A percentile compares a stretch with the other conserved stretches of the same genome.
phyloP scores from a whole-genome alignment of 2,329 filamentous ascomycete species.

The Apiospora pterosperma region DNA sequence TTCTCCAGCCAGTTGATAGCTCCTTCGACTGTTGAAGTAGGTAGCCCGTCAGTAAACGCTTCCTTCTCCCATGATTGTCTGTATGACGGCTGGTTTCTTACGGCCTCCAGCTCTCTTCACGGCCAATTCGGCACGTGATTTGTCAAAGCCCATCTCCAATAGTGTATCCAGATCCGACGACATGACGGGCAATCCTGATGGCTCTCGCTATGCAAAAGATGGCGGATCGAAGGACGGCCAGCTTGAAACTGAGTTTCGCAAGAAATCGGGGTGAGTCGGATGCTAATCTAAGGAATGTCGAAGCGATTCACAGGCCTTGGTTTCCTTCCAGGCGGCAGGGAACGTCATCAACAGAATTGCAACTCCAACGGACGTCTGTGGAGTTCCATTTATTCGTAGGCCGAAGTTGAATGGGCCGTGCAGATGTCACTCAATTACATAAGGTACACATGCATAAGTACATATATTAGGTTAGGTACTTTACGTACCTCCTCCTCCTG shows the following conservation, averaged over 20 bases:
- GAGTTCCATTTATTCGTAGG: background rate
- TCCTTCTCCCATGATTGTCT: background rate
- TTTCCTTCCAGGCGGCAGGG: background rate
- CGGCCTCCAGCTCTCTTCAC: constrained; percentile 78
- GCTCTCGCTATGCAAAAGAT: constrained; percentile 11
- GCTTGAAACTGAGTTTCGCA: background rate
- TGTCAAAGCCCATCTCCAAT: constrained; percentile 77
- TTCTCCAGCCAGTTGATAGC: constrained; percentile 94
- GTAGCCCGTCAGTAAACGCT: background rate
- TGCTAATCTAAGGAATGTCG: background rate
- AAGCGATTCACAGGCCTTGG: constrained; percentile 1
- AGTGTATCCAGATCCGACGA: constrained; percentile 59
- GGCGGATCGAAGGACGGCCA: constrained; percentile 9
- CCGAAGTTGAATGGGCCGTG: constrained; percentile 1
- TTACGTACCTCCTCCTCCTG: too few species aligned
- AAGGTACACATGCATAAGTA: too few species aligned
- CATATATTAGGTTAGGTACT: too few species aligned
- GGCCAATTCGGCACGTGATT: constrained; percentile 76
- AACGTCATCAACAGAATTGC: constrained; percentile 1
- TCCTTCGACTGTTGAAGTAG: constrained; percentile 61
- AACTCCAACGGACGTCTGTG: background rate
- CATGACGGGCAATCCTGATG: constrained; percentile 35
- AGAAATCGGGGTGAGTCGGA: background rate
- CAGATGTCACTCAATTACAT: background rate
- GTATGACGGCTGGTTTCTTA: constrained; percentile 40